Evolutionary conservation across 371 early-diverging fungal genomes (phyloP).

Genomic region (Blakeslea trispora): DNA sequence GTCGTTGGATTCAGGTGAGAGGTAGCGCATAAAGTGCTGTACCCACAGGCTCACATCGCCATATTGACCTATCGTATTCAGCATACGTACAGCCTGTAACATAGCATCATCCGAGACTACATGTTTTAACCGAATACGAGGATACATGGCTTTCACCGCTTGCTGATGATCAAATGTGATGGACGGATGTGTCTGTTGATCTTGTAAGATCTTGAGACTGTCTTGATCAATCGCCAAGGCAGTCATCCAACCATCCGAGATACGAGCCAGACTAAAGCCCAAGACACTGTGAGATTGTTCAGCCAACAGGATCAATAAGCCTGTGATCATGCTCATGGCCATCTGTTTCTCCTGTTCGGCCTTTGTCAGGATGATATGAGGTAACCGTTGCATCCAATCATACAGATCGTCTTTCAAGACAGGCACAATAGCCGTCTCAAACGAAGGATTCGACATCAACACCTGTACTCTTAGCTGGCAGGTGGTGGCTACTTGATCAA

Average conservation of each 20-base stretch:
- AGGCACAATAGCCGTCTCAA: conserved; percentile 30
- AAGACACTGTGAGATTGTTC: conserved; percentile 39
- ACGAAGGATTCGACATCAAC: conserved; percentile 11
- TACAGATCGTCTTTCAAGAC: conserved; percentile 50
- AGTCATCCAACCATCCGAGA: conserved; percentile 47
- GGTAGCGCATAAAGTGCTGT: conserved; percentile 48
- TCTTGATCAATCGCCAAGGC: conserved; percentile 49
- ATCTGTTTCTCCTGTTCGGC: conserved; percentile 48
- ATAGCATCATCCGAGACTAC: conserved; percentile 38
- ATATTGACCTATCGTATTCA: conserved; percentile 52
- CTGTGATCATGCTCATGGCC: conserved; percentile 43
- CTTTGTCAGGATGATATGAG: conserved; percentile 42
- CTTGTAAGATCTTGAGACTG: conserved; percentile 45
- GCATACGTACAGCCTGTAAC: conserved; percentile 30
- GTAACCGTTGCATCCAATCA: conserved; percentile 40
- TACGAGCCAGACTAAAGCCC: conserved; percentile 25
- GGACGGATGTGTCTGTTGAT: conserved; percentile 19
- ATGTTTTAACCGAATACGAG: conserved; percentile 48
- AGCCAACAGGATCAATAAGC: conserved; percentile 45
- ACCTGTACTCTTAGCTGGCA: conserved; percentile 29
- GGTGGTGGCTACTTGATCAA: conserved; percentile 33
- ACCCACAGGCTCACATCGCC: conserved; percentile 46
- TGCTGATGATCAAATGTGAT: conserved; percentile 26
- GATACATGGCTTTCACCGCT: conserved; percentile 33
- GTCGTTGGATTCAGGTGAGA: conserved; percentile 29